A percentile compares a stretch with the other conserved stretches of the same genome.
phyloP scores from a whole-genome alignment of 305 asterid genomes.

The Lippia alba region DNA sequence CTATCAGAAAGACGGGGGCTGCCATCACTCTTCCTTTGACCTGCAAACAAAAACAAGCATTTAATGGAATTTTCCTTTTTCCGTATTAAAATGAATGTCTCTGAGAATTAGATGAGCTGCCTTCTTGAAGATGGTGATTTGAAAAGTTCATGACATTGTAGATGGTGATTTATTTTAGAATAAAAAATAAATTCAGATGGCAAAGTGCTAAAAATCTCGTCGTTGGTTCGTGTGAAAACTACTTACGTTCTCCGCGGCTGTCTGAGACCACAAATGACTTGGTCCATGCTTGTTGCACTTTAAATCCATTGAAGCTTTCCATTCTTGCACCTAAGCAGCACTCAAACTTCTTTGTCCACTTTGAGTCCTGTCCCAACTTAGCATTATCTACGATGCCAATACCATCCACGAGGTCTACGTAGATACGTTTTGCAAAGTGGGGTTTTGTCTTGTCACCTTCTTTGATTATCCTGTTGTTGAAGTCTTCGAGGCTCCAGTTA shows the following conservation, averaged over 20 bases:
- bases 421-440: conserved; percentile 47
- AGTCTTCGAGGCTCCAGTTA: conserved; percentile 38
- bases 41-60: conserved; percentile 45
- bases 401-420: conserved; percentile 48
- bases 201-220: too few species aligned
- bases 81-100: too few species aligned
- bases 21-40: conserved; percentile 40
- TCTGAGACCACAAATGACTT: conserved; percentile 47
- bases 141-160: too few species aligned
- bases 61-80: conserved; percentile 8
- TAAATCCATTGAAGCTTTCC: conserved; percentile 32
- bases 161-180: too few species aligned
- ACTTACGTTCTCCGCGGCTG: conserved; percentile 26
- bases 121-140: too few species aligned
- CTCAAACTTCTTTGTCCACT: conserved; percentile 42
- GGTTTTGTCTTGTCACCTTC: conserved; percentile 47
- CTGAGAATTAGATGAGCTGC: too few species aligned
- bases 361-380: conserved; percentile 43
- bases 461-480: conserved; percentile 33
- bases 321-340: conserved; percentile 56
- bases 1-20: conserved; percentile 48
- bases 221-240: too few species aligned
- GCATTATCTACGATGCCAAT: conserved; percentile 34
- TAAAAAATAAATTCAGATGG: too few species aligned
- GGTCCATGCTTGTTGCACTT: conserved; percentile 45